Conservation (phyloP, 1,284 basidiomycete genomes). For the Jaminaea rosea region DNA sequence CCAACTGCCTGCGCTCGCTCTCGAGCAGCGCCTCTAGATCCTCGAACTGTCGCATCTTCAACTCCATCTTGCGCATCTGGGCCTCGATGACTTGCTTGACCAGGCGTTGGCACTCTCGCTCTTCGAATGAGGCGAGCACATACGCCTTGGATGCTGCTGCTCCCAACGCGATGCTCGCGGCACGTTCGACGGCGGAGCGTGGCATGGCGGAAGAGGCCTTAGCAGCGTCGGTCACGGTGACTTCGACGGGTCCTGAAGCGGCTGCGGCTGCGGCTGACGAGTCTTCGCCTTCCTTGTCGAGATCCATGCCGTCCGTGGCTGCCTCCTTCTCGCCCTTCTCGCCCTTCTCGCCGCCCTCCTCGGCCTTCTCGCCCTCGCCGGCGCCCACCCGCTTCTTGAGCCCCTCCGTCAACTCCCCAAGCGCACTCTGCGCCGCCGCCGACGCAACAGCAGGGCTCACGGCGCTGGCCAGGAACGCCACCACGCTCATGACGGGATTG, state of each 20-base stretch:
- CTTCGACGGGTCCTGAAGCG: neutral
- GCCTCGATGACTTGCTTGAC: slow-evolving; percentile 79
- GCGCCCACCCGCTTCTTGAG: slow-evolving; percentile 20
- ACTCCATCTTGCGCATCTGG: slow-evolving; percentile 81
- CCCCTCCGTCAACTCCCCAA: slow-evolving; percentile 54
- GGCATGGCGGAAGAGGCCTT: slow-evolving; percentile 23
- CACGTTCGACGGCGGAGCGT: slow-evolving; percentile 35
- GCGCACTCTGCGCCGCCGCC: slow-evolving; percentile 81
- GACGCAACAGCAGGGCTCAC: slow-evolving; percentile 84
- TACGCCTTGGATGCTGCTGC: slow-evolving; percentile 80
- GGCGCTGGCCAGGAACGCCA: slow-evolving; percentile 88
- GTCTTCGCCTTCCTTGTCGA: slow-evolving; percentile 16
- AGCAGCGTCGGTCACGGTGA: slow-evolving; percentile 2
- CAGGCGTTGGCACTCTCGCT: slow-evolving; percentile 68
- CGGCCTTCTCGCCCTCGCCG: slow-evolving; percentile 7
- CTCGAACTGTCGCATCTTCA: slow-evolving; percentile 45
- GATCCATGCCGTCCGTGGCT: slow-evolving; percentile 25
- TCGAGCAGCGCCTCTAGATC: slow-evolving; percentile 43
- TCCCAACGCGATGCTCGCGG: slow-evolving; percentile 54
- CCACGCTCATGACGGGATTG: slow-evolving; percentile 97
- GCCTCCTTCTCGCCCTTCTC: slow-evolving; percentile 41
- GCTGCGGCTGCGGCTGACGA: neutral
- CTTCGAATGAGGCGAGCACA: slow-evolving; percentile 73
- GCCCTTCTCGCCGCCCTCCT: slow-evolving; percentile 7
- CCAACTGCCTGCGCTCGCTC: slow-evolving; percentile 31